phyloP scores from a whole-genome alignment of 768 basidiomycete genomes.

The Phaeolepiota aurea region DNA sequence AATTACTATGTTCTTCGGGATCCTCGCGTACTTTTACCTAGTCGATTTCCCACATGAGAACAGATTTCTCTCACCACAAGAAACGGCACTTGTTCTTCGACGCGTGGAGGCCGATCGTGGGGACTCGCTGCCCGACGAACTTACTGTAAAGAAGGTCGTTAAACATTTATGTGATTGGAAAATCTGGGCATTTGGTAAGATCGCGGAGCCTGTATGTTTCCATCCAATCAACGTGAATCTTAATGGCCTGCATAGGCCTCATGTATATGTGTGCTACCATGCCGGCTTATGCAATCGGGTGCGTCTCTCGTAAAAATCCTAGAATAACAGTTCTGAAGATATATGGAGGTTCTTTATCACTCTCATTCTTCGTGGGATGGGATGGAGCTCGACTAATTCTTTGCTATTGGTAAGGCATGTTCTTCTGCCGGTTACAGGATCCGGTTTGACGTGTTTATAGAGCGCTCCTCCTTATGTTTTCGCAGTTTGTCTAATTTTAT shows the following conservation, averaged over 20 bases:
- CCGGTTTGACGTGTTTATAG: constrained; percentile 13
- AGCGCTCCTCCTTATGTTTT: constrained; percentile 41
- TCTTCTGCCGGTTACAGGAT: not conserved
- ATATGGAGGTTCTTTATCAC: constrained; percentile 32
- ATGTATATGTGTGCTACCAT: constrained; percentile 45
- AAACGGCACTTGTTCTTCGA: constrained; percentile 32
- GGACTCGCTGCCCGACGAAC: constrained; percentile 36
- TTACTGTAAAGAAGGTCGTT: constrained; percentile 26
- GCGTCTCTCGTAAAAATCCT: not conserved
- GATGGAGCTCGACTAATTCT: constrained; percentile 33
- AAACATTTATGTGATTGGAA: constrained; percentile 37
- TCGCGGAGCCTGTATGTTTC: not conserved
- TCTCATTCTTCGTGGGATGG: constrained; percentile 39
- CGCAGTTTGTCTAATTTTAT: constrained; percentile 24
- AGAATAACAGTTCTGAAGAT: not conserved
- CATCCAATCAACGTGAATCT: not conserved
- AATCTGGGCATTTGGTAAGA: constrained; percentile 37
- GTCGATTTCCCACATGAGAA: constrained; percentile 43
- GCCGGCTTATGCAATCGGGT: constrained; percentile 41
- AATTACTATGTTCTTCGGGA: constrained; percentile 34
- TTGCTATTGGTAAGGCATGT: constrained; percentile 26
- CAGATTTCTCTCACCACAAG: constrained; percentile 29
- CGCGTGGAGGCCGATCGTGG: constrained; percentile 43
- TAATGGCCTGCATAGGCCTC: constrained; percentile 18
- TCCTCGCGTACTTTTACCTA: constrained; percentile 34